A percentile compares a stretch with the other conserved stretches of the same genome.
Evolutionary conservation across 192 early-diverging fungal species (phyloP).

Genomic region (Gigaspora rosea): DNA sequence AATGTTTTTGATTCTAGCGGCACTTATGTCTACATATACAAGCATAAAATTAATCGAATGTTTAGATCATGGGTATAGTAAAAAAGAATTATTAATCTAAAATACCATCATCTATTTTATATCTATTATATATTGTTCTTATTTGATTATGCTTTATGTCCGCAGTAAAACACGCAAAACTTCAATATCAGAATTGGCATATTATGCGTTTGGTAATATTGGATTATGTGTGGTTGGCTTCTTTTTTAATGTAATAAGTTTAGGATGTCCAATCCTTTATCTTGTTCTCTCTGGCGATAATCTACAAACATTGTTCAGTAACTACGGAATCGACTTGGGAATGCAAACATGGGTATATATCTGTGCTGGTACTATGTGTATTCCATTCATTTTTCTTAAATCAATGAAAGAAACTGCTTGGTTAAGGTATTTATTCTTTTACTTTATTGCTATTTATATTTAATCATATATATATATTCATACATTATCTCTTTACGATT

Average conservation of each 20-base stretch:
- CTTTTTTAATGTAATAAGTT: slow-evolving; percentile 52
- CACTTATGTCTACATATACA: slow-evolving; percentile 70
- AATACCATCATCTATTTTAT: background rate
- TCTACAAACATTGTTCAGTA: slow-evolving; percentile 51
- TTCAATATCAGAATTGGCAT: slow-evolving; percentile 26
- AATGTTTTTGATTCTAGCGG: slow-evolving; percentile 65
- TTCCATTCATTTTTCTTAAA: slow-evolving; percentile 67
- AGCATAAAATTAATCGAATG: slow-evolving; percentile 70
- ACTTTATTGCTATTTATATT: background rate
- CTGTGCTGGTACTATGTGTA: slow-evolving; percentile 50
- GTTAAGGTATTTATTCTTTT: slow-evolving; percentile 37
- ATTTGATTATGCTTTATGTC: background rate
- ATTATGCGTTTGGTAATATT: slow-evolving; percentile 48
- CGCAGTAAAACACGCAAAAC: background rate
- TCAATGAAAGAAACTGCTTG: slow-evolving; percentile 68
- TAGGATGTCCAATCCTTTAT: slow-evolving; percentile 58
- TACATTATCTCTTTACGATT: background rate
- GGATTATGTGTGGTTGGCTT: slow-evolving; percentile 55
- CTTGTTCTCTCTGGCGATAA: slow-evolving; percentile 68
- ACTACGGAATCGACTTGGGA: slow-evolving; percentile 44
- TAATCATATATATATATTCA: background rate
- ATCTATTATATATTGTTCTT: background rate
- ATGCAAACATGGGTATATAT: slow-evolving; percentile 59
- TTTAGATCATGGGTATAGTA: slow-evolving; percentile 44
- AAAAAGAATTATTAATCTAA: too few relatives aligned